Base-by-base conservation (phyloP, 768 basidiomycete species). In the Lanmaoa pseudosensibilis region DNA sequence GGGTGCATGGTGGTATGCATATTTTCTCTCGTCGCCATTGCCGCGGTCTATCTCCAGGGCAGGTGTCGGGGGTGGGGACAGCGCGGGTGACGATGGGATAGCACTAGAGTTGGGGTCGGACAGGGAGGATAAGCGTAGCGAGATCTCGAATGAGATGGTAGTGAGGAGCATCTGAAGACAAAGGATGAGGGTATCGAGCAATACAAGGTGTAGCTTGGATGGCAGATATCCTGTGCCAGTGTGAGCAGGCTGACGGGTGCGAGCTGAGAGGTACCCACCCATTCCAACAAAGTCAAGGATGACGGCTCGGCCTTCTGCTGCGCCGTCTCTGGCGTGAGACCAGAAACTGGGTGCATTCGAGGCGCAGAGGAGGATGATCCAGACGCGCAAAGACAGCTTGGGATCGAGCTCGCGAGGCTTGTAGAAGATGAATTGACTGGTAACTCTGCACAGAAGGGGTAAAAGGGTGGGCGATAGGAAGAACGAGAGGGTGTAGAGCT, bases 211-310 rank as follows among this genome's bases (percentile, higher is more conserved):
- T 19, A 80, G 56, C 69, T 77, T 87, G 39, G 87, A 85, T n/a
- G 90, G 87, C 36, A 69, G 65, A 63, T 82, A 78, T 38, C 78
- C 85, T 87, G 60, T 49, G 58, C 48, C 15, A 15, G 41, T 2
- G 36, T 68, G 55, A 68, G 55, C 48, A 37, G 25, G 54, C 21
- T n/a, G 46, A 34, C 12, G 33, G 46, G 49, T 25, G 41, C 27
- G 15, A 18, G 49, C 9, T 4, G 38, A 10, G 34, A 46, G 34
- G 44, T 0, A 78, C 85, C 48, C 62, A 91, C 90, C 83, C 77
- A 84, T 78, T 52, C 90, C 90, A 55, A 92, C 80, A 65, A 92
- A 92, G 68, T 92, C 90, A 57, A 92, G 82, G 34, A 92, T 70
- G 64, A 90, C 72, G 11, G 81, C 75, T 62, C 85, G 78, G n/a